phyloP scores from a whole-genome alignment of 148 eudicot genomes.

The Rhododendron williamsianum region DNA sequence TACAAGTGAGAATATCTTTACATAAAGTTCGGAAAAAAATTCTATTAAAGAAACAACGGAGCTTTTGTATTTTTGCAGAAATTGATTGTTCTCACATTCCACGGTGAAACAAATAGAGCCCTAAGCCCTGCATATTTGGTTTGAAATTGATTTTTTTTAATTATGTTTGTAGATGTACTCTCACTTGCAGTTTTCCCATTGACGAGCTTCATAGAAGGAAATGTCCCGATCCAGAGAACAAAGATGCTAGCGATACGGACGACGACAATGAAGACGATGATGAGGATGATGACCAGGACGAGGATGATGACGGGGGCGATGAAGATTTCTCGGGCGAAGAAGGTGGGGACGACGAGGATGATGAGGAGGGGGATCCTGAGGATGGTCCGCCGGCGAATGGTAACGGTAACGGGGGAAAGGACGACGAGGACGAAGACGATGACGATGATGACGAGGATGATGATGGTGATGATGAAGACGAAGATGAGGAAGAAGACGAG shows the following conservation, averaged over 20 bases:
- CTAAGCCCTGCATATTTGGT: neutral
- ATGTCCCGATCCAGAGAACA: conserved; percentile 21
- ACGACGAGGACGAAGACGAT: conserved; percentile 28
- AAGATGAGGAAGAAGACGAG: conserved; percentile 32
- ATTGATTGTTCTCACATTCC: neutral
- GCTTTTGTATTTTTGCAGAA: neutral
- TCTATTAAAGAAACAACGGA: neutral
- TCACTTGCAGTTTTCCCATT: conserved; percentile 21
- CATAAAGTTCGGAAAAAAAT: neutral
- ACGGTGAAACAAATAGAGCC: neutral
- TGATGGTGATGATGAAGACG: neutral
- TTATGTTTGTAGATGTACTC: neutral
- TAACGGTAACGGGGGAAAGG: conserved; percentile 22
- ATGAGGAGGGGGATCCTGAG: conserved; percentile 26
- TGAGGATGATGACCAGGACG: neutral
- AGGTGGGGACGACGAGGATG: conserved; percentile 18
- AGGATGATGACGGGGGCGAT: neutral
- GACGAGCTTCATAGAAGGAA: conserved; percentile 19
- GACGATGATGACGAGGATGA: neutral
- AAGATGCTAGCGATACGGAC: conserved; percentile 27
- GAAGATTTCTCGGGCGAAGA: conserved; percentile 18
- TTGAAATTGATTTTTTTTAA: neutral
- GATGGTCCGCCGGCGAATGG: conserved; percentile 26
- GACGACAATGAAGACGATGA: neutral
- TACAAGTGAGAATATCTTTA: neutral